Evolutionary conservation across 75 land plant species (phyloP), one percentile per base, ranked within the genome.

Genomic region (Cupressus sempervirens): DNA sequence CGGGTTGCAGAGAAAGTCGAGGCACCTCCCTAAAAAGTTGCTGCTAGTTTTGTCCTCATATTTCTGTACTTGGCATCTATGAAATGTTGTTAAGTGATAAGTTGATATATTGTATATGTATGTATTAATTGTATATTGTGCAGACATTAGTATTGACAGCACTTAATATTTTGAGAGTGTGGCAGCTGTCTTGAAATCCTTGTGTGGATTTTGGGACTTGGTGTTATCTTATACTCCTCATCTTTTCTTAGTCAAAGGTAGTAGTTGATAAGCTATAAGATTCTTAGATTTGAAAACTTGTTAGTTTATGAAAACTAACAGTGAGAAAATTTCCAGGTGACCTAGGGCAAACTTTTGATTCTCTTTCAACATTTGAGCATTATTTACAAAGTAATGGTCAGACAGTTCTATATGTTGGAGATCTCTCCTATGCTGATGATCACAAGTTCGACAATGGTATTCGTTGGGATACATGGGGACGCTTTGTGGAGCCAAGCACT

Each of bases 381-480:
- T 95, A 95, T 88, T 86, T 93, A 91, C 58, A 91, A 85, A 92
- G 89, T 85, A 84, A 85, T 85, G 98, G 88, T 14, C 93, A 96
- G 56, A 80, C 96, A 23, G 95, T 98, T 35, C 89, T 98, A 43
- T 93, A 89, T 84, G 90, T 93, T 40, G 98, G 99, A 26, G 99
- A 98, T 87, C 93, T 98, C 43, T 94, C 99, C 18, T 98, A 98
- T 91, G 98, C 96, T 74, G 99, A 98, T 86, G 87, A 87, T 80
- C 92, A 98, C 82, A 70, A 88, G 38, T 86, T 88, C 54, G 92
- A 96, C 83, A 85, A 94, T 85, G 92, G 94, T 15, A 84, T 89
- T 67, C 89, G 99, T 20, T 98, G 94, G 96, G 99, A 98, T 88
- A 89, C 96, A 29, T 98, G 96, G 96, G 96, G 94, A 2, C 94